Base-by-base conservation (phyloP, 306 rosid genomes). In the Acacia acuminata region DNA sequence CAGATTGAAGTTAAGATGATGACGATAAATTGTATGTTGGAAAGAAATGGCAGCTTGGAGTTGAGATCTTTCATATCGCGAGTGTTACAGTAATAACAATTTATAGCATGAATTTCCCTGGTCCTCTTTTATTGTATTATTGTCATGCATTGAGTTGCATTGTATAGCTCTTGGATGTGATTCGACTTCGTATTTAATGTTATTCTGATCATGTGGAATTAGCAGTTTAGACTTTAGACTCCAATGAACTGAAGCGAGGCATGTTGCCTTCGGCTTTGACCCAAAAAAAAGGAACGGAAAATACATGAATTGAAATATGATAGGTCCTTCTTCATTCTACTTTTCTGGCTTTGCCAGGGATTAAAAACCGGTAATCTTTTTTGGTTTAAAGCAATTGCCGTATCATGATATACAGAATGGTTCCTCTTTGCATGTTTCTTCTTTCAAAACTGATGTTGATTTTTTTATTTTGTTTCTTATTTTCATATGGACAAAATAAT, bases 1-100 rank as follows among this genome's bases (percentile, higher is more conserved):
- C 91, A 1, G 80, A 83, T 80, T 47, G 83, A 80, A 85, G 69
- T 66, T 85, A 84, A 82, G 98, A 96, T 85, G 92, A 88, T 83
- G 97, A 90, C 88, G 91, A 87, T 82, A 91, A 90, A 11, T 79
- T 72, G 78, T 73, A 73, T 82, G 78, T 72, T 40, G 64, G 82
- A 63, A 42, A 50, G 76, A 85, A 67, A 63, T 82, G 68, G 55
- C 13, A 76, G 79, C 81, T 80, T 82, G 86, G 58, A 69, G 77
- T 75, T 80, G 86, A 79, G 67, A 77, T 81, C 84, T 82, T 66
- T 79, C 64, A 79, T 75, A 77, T 63, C 83, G 81, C 77, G 80
- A 85, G 82, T 75, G 58, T 50, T 7, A n/a, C 64, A 69, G 56
- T 78, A 71, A 19, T 82, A 84, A 84, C 83, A 85, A 77, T 87